Conservation (phyloP, 805 yeast genomes). For the Osmozyma mogii region DNA sequence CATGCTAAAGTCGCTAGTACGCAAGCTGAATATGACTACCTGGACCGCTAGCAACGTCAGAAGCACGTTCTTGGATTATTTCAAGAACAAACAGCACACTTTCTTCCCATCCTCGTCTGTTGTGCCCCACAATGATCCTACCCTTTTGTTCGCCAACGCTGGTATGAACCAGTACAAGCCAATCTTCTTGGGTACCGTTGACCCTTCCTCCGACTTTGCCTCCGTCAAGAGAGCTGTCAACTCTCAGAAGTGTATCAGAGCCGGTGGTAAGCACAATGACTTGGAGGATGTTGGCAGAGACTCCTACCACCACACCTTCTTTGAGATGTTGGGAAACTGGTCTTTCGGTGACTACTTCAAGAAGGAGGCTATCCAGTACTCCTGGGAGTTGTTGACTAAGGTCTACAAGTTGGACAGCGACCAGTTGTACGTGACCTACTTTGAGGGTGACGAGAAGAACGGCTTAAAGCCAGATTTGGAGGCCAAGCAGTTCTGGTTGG, state of each 20-base stretch:
- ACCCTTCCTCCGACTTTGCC: constrained; percentile 85
- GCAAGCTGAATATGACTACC: constrained; percentile 11
- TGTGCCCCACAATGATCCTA: constrained; percentile 96
- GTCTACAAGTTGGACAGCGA: constrained; percentile 74
- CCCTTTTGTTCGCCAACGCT: constrained; percentile 92
- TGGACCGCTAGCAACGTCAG: constrained; percentile 57
- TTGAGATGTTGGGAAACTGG: constrained; percentile 99
- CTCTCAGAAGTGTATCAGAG: constrained; percentile 98
- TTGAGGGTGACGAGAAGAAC: constrained; percentile 80
- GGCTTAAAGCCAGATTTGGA: constrained; percentile 92
- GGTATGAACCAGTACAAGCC: constrained; percentile 99
- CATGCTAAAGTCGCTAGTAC: constrained; percentile 13
- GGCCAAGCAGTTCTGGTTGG: constrained; percentile 81
- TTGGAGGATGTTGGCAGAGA: constrained; percentile 98
- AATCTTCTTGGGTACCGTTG: constrained; percentile 93
- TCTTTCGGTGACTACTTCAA: constrained; percentile 99
- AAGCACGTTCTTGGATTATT: constrained; percentile 76
- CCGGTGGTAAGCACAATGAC: constrained; percentile 98
- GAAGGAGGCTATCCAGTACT: constrained; percentile 78
- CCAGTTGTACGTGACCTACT: constrained; percentile 90
- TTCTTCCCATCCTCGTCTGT: constrained; percentile 92
- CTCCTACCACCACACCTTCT: constrained; percentile 96
- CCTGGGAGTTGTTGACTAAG: constrained; percentile 87
- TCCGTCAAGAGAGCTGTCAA: constrained; percentile 81
- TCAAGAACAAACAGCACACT: constrained; percentile 59